Conservation (phyloP, 257 asterid species). For the Lavandula angustifolia region DNA sequence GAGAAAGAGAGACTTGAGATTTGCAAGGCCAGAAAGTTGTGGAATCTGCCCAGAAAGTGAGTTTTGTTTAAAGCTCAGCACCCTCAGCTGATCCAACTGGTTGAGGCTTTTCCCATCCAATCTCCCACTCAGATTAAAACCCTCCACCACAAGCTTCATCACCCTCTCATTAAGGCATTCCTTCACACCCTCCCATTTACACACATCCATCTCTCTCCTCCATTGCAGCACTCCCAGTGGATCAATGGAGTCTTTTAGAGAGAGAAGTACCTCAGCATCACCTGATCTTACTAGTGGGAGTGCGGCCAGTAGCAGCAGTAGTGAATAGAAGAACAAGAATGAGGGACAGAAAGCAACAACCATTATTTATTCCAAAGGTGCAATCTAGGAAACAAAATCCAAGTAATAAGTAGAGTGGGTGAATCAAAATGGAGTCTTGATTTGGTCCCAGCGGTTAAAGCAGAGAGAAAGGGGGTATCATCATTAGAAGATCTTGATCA, state of each 20-base stretch:
- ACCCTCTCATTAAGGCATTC: constrained; percentile 77
- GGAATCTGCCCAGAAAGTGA: constrained; percentile 81
- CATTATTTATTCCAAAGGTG: constrained; percentile 25
- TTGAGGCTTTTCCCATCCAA: constrained; percentile 60
- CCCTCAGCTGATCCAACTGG: constrained; percentile 81
- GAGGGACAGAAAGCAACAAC: constrained; percentile 13
- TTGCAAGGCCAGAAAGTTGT: constrained; percentile 52
- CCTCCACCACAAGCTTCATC: constrained; percentile 77
- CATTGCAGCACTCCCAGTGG: constrained; percentile 61
- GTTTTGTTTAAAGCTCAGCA: constrained; percentile 75
- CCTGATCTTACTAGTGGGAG: constrained; percentile 51
- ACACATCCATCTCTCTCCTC: constrained; percentile 47
- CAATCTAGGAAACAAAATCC: constrained; percentile 18
- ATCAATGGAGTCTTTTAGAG: constrained; percentile 58
- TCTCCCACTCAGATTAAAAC: constrained; percentile 58
- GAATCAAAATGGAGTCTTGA: constrained; percentile 27
- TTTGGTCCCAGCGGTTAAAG: constrained; percentile 26
- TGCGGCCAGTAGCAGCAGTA: constrained; percentile 30
- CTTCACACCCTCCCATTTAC: constrained; percentile 79
- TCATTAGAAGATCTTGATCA: constrained; percentile 16
- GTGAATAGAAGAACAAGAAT: constrained; percentile 32
- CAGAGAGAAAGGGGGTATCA: neutral
- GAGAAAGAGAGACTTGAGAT: constrained; percentile 78
- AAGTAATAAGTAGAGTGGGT: neutral
- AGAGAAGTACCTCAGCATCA: constrained; percentile 74